These are phyloP conservation scores for Ascoidea tarda DNA, from an alignment of 805 yeast genomes.

Conservation along the genomic window DNA sequence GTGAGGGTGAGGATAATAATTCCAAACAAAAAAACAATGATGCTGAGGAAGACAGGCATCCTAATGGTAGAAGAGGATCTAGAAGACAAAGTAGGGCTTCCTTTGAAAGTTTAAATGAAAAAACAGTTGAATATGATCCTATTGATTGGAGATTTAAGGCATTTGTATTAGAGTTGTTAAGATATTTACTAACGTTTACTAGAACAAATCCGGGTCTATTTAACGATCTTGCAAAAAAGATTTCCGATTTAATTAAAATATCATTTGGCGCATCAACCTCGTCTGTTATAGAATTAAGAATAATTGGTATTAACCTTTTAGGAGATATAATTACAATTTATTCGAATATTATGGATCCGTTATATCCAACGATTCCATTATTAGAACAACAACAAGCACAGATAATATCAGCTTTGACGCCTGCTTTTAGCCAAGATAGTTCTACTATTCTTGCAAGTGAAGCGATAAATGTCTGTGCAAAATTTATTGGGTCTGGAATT, in stretches of 20 bases:
- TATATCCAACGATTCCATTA: conserved; percentile 54
- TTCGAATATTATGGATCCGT: conserved; percentile 53
- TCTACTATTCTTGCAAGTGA: conserved; percentile 60
- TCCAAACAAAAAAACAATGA: conserved; percentile 5
- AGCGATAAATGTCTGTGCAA: conserved; percentile 69
- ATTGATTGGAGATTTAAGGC: conserved; percentile 46
- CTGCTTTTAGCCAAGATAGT: conserved; percentile 67
- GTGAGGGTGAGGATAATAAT: conserved; percentile 11
- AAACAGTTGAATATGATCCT: conserved; percentile 5
- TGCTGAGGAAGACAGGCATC: conserved; percentile 9
- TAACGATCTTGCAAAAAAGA: conserved; percentile 25
- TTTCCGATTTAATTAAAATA: conserved; percentile 57
- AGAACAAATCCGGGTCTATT: conserved; percentile 23
- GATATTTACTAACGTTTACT: conserved; percentile 27
- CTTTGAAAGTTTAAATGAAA: conserved; percentile 1
- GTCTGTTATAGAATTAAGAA: conserved; percentile 40
- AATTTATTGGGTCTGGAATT: conserved; percentile 51
- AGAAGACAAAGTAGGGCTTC: conserved; percentile 11
- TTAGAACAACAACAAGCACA: conserved; percentile 93
- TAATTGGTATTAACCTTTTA: conserved; percentile 52
- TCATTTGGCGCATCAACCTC: conserved; percentile 77
- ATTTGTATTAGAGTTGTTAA: conserved; percentile 31
- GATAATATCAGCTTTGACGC: conserved; percentile 76
- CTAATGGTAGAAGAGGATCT: conserved; percentile 6
- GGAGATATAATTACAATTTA: conserved; percentile 46